A percentile compares a stretch with the other conserved stretches of the same genome.
phyloP scores from a whole-genome alignment of 257 asterid genomes.

The Solanum habrochaites region DNA sequence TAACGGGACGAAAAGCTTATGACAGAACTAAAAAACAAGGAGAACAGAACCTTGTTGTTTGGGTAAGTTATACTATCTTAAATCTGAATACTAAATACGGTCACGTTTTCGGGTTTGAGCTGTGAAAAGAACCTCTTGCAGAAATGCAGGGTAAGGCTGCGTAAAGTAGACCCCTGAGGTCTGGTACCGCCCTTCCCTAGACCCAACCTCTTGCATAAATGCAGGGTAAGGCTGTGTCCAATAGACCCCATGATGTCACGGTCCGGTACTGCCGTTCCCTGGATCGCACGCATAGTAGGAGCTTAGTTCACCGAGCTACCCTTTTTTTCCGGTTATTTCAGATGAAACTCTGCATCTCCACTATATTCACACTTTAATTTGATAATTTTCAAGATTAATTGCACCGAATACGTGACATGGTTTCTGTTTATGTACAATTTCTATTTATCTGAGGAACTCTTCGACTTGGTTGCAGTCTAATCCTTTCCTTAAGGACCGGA shows the following conservation, averaged over 20 bases:
- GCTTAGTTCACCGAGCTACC: background rate
- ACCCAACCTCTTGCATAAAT: background rate
- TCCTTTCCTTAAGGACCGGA: conserved; percentile 52
- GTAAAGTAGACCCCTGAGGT: background rate
- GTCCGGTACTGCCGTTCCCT: too few relatives aligned
- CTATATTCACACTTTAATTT: background rate
- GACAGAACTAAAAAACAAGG: conserved; percentile 36
- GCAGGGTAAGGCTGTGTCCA: too few relatives aligned
- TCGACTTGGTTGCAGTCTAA: conserved; percentile 33
- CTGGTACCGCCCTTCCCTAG: rapidly evolving
- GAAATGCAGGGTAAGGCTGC: background rate
- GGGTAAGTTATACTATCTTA: conserved; percentile 42
- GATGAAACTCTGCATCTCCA: background rate
- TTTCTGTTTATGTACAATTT: background rate
- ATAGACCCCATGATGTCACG: too few relatives aligned
- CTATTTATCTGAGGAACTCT: background rate
- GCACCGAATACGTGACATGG: background rate
- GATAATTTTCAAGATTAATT: background rate
- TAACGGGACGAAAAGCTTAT: conserved; percentile 69
- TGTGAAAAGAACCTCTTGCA: background rate
- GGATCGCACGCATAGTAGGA: too few relatives aligned
- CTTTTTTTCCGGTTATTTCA: background rate
- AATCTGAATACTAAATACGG: background rate
- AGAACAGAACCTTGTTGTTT: conserved; percentile 70
- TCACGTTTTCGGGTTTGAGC: background rate